These are phyloP conservation scores for Sporormia fimetaria DNA, from an alignment of 495 filamentous ascomycete species.

Conservation along the genomic window DNA sequence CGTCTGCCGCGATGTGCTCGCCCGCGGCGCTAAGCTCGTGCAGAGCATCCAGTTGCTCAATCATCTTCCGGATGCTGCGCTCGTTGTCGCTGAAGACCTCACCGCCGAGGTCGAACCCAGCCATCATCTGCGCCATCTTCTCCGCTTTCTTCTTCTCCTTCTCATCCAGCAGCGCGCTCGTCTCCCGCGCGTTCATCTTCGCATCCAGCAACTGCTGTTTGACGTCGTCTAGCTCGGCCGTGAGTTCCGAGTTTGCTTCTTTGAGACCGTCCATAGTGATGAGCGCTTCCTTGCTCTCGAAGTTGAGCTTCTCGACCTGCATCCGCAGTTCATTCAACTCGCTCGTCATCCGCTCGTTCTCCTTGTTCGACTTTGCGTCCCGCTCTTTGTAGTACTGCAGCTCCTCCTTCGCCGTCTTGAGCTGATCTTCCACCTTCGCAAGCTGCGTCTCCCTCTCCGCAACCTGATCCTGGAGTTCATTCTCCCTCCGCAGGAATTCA, in stretches of 20 bases:
- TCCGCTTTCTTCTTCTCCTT: slow-evolving; percentile 98
- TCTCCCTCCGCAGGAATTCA: slow-evolving; percentile 89
- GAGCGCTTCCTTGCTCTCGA: slow-evolving; percentile 89
- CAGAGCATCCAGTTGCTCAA: slow-evolving; percentile 67
- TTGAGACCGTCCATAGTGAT: slow-evolving; percentile 98
- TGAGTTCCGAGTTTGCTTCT: slow-evolving; percentile 88
- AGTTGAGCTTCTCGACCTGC: slow-evolving; percentile 87
- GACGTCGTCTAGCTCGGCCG: slow-evolving; percentile 80
- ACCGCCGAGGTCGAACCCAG: slow-evolving; percentile 82
- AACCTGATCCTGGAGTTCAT: slow-evolving; percentile 92
- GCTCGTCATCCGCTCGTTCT: slow-evolving; percentile 71
- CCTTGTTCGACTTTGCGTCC: slow-evolving; percentile 63
- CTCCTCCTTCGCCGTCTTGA: slow-evolving; percentile 76
- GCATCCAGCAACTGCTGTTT: slow-evolving; percentile 95
- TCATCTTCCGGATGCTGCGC: slow-evolving; percentile 64
- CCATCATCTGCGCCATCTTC: slow-evolving; percentile 99
- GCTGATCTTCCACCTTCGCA: slow-evolving; percentile 59
- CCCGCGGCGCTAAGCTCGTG: slow-evolving; percentile 64
- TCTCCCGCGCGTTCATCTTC: slow-evolving; percentile 91
- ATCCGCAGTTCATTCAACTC: slow-evolving; percentile 89
- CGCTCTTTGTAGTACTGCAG: slow-evolving; percentile 70
- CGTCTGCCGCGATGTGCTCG: slow-evolving; percentile 69
- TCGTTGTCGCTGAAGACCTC: slow-evolving; percentile 90
- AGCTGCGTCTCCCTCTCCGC: slow-evolving; percentile 83
- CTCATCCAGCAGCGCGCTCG: slow-evolving; percentile 73